Base-by-base conservation (phyloP, 2,329 filamentous ascomycete genomes). In the Pyricularia pennisetigena region DNA sequence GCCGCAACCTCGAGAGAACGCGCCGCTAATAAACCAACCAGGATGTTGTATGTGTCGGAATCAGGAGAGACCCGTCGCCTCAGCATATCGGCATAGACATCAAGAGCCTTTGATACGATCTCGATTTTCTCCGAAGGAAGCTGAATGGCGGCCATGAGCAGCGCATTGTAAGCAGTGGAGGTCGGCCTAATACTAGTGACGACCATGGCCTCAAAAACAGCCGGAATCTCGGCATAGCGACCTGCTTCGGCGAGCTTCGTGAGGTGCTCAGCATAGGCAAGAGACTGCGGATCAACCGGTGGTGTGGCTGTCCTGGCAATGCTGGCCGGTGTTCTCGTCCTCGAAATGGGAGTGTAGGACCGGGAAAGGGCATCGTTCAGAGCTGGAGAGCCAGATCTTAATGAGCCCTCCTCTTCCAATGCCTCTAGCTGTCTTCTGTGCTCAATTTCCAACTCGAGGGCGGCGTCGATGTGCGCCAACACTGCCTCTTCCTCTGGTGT, bases 31-130 rank as follows among this genome's bases (percentile, higher is more conserved):
- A 97, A 82, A 69, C 90, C 88, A 68, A 99, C 91, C 23, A 99
- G 83, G 41, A 93, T 93, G 75, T 93, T 88, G 79, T 97, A 98
- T 0, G 94, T 98, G 69, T 91, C 87, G 68, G 89, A 88, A 76
- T 97, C 90, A 8, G 94, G 94, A 24, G 86, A 81, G 28, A 98
- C 89, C 73, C 90, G 90, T 71, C 94, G 90, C 72, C 90, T 88
- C 73, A 97, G 88, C 95, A 99, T 98, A 76, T 98, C 94, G 20
- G 93, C 90, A 78, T 98, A 99, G 67, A 99, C 91, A 80, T 97
- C 94, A 67, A 98, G 85, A 5, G 93, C 93, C 81, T 97, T 97
- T 70, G 93, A 90, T 16, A 97, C 92, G 67, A 95, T 88, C 79
- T 96, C 91, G 68, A 90, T 90, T 78, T 89, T 91, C 77, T 92